These are phyloP conservation scores for Pseudocercospora fijiensis DNA, from an alignment of 2,329 filamentous ascomycete genomes.

Conservation along the genomic window DNA sequence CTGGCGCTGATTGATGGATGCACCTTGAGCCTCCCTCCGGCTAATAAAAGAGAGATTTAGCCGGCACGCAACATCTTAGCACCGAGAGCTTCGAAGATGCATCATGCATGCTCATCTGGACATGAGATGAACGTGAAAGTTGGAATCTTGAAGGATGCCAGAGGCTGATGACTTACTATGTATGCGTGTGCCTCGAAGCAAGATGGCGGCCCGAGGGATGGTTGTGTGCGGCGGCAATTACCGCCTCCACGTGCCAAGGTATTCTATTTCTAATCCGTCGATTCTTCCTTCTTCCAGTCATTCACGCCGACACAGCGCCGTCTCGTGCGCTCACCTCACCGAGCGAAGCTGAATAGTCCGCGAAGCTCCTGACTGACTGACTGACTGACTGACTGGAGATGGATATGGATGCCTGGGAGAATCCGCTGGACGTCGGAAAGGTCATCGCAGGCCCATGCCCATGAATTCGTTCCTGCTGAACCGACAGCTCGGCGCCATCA, in stretches of 20 bases:
- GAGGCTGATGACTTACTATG: neutral
- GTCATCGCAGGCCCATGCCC: conserved; percentile 44
- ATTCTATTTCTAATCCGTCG: too few relatives aligned
- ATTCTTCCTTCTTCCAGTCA: too few relatives aligned
- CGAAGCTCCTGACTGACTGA: neutral
- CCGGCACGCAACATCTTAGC: neutral
- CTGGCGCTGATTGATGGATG: too few relatives aligned
- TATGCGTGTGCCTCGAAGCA: neutral
- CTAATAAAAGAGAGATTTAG: neutral
- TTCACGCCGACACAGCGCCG: neutral
- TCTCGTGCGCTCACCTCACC: neutral
- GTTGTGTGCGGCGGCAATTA: too few relatives aligned
- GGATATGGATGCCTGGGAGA: neutral
- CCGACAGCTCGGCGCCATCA: conserved; percentile 68
- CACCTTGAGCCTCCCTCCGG: neutral
- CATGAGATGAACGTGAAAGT: too few relatives aligned
- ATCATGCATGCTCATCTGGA: neutral
- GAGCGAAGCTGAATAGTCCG: neutral
- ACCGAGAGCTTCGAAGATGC: neutral
- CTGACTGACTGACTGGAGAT: neutral
- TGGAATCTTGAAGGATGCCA: too few relatives aligned
- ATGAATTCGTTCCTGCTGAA: conserved; percentile 77
- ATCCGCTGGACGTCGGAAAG: neutral
- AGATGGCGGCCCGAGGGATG: neutral
- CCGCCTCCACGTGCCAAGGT: too few relatives aligned